Evolutionary conservation across 2,329 filamentous ascomycete species (phyloP).

Genomic region (Thermoascus crustaceus): DNA sequence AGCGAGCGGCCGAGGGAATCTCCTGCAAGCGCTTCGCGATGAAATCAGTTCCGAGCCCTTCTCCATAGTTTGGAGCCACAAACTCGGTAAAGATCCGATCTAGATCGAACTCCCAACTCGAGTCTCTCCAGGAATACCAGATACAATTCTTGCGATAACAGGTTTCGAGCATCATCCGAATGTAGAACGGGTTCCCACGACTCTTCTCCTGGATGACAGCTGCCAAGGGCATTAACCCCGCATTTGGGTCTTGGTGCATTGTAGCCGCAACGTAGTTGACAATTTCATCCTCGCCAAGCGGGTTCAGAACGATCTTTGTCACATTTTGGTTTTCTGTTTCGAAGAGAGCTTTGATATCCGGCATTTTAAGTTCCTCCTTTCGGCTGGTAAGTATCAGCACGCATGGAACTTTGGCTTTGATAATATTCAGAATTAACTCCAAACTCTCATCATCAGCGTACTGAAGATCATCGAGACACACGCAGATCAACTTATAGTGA

Average conservation of each 20-base stretch:
- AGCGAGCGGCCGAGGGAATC: slow-evolving; percentile 62
- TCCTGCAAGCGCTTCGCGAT: slow-evolving; percentile 70
- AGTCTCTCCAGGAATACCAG: slow-evolving; percentile 80
- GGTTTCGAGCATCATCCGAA: slow-evolving; percentile 80
- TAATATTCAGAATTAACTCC: slow-evolving; percentile 73
- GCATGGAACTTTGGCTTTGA: slow-evolving; percentile 69
- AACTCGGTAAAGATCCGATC: slow-evolving; percentile 77
- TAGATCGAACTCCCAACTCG: slow-evolving; percentile 75
- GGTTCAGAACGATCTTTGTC: slow-evolving; percentile 63
- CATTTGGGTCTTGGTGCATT: slow-evolving; percentile 59
- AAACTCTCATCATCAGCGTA: slow-evolving; percentile 83
- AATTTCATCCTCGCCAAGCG: slow-evolving; percentile 71
- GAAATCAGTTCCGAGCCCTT: slow-evolving; percentile 74
- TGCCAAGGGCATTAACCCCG: slow-evolving; percentile 68
- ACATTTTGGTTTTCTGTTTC: slow-evolving; percentile 46
- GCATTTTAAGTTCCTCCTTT: slow-evolving; percentile 55
- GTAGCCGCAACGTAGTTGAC: slow-evolving; percentile 75
- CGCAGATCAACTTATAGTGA: slow-evolving; percentile 75
- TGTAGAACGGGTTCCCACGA: slow-evolving; percentile 80
- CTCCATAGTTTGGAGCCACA: slow-evolving; percentile 66
- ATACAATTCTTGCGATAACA: slow-evolving; percentile 82
- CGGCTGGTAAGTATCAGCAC: slow-evolving; percentile 71
- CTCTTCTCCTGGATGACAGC: slow-evolving; percentile 85
- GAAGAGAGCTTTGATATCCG: slow-evolving; percentile 31
- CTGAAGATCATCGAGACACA: slow-evolving; percentile 82